Evolutionary conservation across 371 early-diverging fungal species (phyloP).

Genomic region (Funneliformis caledonium): DNA sequence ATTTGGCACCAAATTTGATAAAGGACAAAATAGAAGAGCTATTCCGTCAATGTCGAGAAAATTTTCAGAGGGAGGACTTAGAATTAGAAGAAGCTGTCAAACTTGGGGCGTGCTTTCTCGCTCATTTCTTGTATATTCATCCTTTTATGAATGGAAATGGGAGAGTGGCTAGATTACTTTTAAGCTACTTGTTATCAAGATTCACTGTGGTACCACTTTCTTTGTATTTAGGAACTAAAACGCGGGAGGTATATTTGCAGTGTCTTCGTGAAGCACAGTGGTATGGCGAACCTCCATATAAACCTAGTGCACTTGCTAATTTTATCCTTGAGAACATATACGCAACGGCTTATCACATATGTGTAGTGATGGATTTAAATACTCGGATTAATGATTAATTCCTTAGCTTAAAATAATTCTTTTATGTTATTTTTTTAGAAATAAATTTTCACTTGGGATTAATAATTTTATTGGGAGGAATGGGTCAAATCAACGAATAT

Average conservation of each 20-base stretch:
- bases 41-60: conserved; percentile 26
- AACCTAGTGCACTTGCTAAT: conserved; percentile 21
- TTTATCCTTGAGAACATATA: conserved; percentile 28
- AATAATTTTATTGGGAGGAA: too few relatives aligned
- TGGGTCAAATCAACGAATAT: too few relatives aligned
- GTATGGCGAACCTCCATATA: conserved; percentile 14
- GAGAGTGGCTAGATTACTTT: conserved; percentile 25
- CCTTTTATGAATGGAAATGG: conserved; percentile 28
- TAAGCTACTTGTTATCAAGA: conserved; percentile 20
- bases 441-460: too few relatives aligned
- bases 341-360: conserved; percentile 22
- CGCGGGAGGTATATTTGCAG: conserved; percentile 23
- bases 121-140: conserved; percentile 22
- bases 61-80: conserved; percentile 22
- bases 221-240: conserved; percentile 30
- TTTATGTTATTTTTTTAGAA: too few relatives aligned
- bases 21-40: conserved; percentile 24
- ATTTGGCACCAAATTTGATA: conserved; percentile 28
- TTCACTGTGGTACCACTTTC: conserved; percentile 26
- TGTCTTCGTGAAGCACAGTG: conserved; percentile 18
- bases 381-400: not conserved
- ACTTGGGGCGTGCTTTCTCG: conserved; percentile 20
- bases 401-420: too few relatives aligned
- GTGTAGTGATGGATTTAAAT: conserved; percentile 29
- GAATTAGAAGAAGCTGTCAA: conserved; percentile 28